Evolutionary conservation across 139 green algal genomes (phyloP), one percentile per base, ranked within the genome.

Genomic region (Dunaliella sp.): DNA sequence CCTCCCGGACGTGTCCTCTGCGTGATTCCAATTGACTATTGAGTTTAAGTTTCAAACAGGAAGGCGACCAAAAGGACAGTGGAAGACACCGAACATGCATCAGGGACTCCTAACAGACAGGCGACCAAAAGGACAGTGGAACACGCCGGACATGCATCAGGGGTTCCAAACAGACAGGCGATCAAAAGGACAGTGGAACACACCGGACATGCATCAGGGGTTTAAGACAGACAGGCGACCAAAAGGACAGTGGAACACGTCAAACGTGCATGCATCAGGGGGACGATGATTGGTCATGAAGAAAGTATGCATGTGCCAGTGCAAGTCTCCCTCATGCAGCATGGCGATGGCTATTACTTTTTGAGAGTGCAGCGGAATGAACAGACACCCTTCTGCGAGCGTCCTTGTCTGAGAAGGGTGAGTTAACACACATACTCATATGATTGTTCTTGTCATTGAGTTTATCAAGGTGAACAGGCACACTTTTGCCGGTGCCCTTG

Each of bases 1-100:
- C 37, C 86, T 82, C 24, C 72, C 85, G 0, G 32, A 75, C 0
- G 82, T 85, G 86, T 38, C 0, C 84, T 83, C 87, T 90, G 83
- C 77, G 48, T 3, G 24, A 24, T 24, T n/a, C 21, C 21, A 74
- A 21, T n/a, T 24, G 58, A n/a, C 22, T 74, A 24, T 3, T 21
- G 58, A 21, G 22, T 74, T 21, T n/a, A 32, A 73, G 36, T 36
- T 73, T 36, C 79, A n/a, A n/a, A n/a, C n/a, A n/a, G n/a, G n/a
- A n/a, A n/a, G n/a, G n/a, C 22, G 79, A 36, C 3, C 25, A 24
- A 32, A 83, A 83, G 79, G 24, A 25, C 36, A 75, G 79, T 37
- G 3, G 33, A 12, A 59, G 59, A 37, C 24, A 82, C 36, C 3
- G 74, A 25, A 82, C 32, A 30, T 57, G 77, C n/a, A 82, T 33